phyloP scores from a whole-genome alignment of 164 flowering plant species.

The Dillenia turbinata region DNA sequence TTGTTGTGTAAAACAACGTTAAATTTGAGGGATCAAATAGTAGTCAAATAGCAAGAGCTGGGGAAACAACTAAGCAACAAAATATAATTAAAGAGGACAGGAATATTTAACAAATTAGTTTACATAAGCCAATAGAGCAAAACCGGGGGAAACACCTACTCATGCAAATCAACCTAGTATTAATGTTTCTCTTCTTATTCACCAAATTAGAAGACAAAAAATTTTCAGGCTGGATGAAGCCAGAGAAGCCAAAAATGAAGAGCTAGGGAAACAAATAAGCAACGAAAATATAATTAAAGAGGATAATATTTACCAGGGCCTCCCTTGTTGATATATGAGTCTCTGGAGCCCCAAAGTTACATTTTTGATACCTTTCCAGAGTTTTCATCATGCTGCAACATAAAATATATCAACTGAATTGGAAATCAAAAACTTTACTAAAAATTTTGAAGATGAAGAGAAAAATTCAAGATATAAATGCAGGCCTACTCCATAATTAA shows the following conservation, averaged over 20 bases:
- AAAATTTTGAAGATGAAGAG: neutral
- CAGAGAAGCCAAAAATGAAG: neutral
- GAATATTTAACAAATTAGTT: no score
- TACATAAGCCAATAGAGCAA: neutral
- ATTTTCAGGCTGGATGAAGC: neutral
- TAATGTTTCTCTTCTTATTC: neutral
- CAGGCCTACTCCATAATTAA: neutral
- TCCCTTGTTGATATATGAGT: conserved; percentile 56
- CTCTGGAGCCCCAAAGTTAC: conserved; percentile 84
- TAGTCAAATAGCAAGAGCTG: neutral
- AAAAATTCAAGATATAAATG: no score
- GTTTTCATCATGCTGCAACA: conserved; percentile 67
- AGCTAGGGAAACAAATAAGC: neutral
- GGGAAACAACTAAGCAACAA: neutral
- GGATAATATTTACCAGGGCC: conserved; percentile 43
- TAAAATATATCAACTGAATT: neutral
- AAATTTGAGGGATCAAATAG: no score
- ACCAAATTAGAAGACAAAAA: neutral
- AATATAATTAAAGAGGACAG: neutral
- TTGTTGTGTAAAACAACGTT: no score
- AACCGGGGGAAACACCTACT: neutral
- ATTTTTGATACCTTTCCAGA: conserved; percentile 76
- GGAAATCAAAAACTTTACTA: neutral
- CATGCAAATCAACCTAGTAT: neutral
- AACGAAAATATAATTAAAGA: neutral